Percentiles rank a stretch among this genome's conserved stretches.
phyloP scores from a whole-genome alignment of 257 asterid species.

The Mentha longifolia region DNA sequence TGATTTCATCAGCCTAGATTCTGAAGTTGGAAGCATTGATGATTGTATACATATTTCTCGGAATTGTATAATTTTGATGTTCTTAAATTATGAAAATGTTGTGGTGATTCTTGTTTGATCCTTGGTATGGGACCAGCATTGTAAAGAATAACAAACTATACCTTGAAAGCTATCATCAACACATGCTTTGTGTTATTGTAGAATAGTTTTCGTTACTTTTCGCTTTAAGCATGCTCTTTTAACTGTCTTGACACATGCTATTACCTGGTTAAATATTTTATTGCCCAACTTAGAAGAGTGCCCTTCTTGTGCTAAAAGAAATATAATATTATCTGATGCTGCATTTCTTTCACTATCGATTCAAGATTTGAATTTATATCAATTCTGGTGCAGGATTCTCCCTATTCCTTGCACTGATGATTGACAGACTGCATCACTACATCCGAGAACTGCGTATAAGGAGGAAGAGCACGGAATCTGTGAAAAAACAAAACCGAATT shows the following conservation, averaged over 20 bases:
- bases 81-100: neutral
- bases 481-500: slow-evolving; percentile 67
- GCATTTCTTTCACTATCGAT: neutral
- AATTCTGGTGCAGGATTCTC: slow-evolving; percentile 61
- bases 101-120: neutral
- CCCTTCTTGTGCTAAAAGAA: neutral
- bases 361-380: neutral
- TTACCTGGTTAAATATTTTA: slow-evolving; percentile 22
- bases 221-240: slow-evolving; percentile 13
- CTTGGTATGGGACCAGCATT: slow-evolving; percentile 9
- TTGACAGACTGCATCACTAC: slow-evolving; percentile 84
- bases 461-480: slow-evolving; percentile 72
- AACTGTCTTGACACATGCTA: slow-evolving; percentile 30
- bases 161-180: slow-evolving; percentile 11
- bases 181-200: slow-evolving; percentile 26
- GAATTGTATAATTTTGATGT: neutral
- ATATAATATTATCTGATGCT: neutral
- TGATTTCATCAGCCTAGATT: slow-evolving; percentile 9
- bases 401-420: slow-evolving; percentile 81
- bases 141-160: slow-evolving; percentile 8
- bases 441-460: slow-evolving; percentile 79
- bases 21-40: neutral
- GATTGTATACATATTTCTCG: neutral
- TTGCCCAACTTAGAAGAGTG: neutral
- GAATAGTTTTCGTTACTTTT: neutral